Base-by-base conservation (phyloP, 2,329 filamentous ascomycete genomes). In the Fusarium secorum region DNA sequence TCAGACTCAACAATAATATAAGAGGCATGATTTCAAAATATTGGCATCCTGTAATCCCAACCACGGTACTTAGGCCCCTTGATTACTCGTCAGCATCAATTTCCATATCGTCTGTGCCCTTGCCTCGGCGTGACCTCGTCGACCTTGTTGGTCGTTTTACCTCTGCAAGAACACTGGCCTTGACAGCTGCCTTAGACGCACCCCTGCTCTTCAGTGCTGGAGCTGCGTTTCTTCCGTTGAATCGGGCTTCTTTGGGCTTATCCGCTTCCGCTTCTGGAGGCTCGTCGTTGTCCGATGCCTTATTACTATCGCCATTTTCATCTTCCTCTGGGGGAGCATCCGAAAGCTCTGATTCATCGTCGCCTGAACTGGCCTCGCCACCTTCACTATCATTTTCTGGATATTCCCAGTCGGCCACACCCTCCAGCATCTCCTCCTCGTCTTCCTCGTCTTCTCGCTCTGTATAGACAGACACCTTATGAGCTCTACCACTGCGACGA, bases 351-450 rank as follows among this genome's bases (percentile, higher is more conserved):
- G 74, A 75, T 17, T 69, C 72, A 22, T 66, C 57, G n/a, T 63
- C 67, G 4, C 49, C 66, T 8, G 72, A 68, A 32, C 41, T 45
- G 22, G 52, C 51, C 32, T 68, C 77, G 18, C 75, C 74, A 14
- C 68, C 73, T 20, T 75, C 68, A 24, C 64, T 57, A 22, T 66
- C 53, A 60, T 70, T 64, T 6, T 78, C 76, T 5, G 81, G 79
- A 51, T 89, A 89, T 28, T 86, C 82, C 88, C 88, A 90, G 75
- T 87, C 81, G 2, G 87, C 86, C 9, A 89, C 88, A 4, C 88
- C 88, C 49, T 88, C 84, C 28, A 88, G 79, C 88, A 89, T 90
- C 76, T 89, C 88, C 69, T 87, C 84, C 65, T 89, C 87, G 64
- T 89, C 88, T 52, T 87, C 87, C 15, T 84, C 83, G 15, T 86